Percentiles rank a stretch among this genome's conserved stretches.
phyloP scores from a whole-genome alignment of 2,329 filamentous ascomycete genomes.

The Thelonectria rubi region DNA sequence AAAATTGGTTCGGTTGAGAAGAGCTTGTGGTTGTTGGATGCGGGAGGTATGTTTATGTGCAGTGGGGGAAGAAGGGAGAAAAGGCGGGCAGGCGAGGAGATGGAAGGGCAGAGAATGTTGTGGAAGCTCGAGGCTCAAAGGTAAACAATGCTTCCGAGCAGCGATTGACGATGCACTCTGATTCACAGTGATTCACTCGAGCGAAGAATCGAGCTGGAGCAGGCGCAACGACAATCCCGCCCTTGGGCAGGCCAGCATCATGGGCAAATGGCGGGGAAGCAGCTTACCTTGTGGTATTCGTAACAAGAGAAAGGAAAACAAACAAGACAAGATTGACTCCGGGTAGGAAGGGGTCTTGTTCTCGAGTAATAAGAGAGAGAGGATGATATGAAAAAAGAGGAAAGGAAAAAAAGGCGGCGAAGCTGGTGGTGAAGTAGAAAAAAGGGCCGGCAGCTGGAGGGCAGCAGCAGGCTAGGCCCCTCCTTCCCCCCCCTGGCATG shows the following conservation, averaged over 20 bases:
- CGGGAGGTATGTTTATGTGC: constrained; percentile 11
- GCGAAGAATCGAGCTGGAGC: background rate
- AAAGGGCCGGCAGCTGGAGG: constrained; percentile 42
- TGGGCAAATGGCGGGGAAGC: constrained; percentile 12
- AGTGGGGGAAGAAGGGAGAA: constrained; percentile 24
- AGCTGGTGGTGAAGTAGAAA: constrained; percentile 47
- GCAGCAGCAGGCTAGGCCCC: constrained; percentile 33
- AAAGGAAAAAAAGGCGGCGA: constrained; percentile 37
- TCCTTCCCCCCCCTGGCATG: constrained; percentile 44
- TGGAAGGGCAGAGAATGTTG: background rate
- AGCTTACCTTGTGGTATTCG: constrained; percentile 41
- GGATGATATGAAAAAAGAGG: constrained; percentile 34
- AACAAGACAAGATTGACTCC: constrained; percentile 38
- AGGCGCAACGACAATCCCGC: background rate
- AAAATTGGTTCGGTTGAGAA: constrained; percentile 20
- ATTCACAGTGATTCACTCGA: background rate
- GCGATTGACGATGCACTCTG: background rate
- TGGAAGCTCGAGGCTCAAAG: background rate
- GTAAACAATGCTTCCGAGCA: background rate
- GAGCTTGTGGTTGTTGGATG: constrained; percentile 23
- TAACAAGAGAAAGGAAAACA: constrained; percentile 38
- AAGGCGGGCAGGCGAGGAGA: too few relatives aligned
- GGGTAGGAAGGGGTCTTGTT: constrained; percentile 36
- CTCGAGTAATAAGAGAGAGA: constrained; percentile 33
- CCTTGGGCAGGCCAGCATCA: background rate